Evolutionary conservation across 2,329 filamentous ascomycete species (phyloP).

Genomic region (Passalora sequoiae): DNA sequence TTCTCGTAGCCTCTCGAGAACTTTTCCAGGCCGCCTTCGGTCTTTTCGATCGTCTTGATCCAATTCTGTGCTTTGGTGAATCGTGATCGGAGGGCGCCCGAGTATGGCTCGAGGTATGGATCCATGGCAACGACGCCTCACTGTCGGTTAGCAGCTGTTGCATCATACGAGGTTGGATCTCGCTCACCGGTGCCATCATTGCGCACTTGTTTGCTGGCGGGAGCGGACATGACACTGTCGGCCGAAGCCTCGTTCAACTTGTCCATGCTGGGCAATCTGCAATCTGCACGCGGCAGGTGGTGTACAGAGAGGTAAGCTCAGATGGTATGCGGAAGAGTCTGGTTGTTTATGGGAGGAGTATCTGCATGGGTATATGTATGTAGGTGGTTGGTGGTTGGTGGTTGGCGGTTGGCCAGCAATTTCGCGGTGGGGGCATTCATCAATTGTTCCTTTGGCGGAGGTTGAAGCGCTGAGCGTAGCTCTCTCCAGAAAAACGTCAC

Average conservation of each 20-base stretch:
- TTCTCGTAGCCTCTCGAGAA: conserved; percentile 84
- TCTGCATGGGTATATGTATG: too few relatives aligned
- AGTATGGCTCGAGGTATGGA: conserved; percentile 83
- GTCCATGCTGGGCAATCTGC: conserved; percentile 31
- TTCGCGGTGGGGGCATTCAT: too few relatives aligned
- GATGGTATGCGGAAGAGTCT: too few relatives aligned
- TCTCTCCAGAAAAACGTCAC: too few relatives aligned
- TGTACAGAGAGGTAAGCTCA: too few relatives aligned
- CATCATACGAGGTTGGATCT: too few relatives aligned
- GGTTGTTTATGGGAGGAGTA: too few relatives aligned
- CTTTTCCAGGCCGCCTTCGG: conserved; percentile 83
- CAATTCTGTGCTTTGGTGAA: conserved; percentile 77
- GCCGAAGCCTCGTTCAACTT: conserved; percentile 42
- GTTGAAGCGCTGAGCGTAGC: too few relatives aligned
- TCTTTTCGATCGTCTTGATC: conserved; percentile 76
- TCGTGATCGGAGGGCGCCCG: conserved; percentile 67
- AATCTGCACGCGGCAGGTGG: too few relatives aligned
- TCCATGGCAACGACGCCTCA: conserved; percentile 81
- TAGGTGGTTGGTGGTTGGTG: too few relatives aligned
- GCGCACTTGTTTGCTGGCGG: conserved; percentile 50
- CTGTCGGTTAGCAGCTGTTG: conserved; percentile 24
- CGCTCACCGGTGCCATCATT: conserved; percentile 65
- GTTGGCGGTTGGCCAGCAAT: too few relatives aligned
- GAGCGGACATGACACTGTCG: conserved; percentile 42
- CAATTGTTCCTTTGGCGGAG: too few relatives aligned